Conservation (phyloP, 371 early-diverging fungal species). For the Syncephalis fuscata region DNA sequence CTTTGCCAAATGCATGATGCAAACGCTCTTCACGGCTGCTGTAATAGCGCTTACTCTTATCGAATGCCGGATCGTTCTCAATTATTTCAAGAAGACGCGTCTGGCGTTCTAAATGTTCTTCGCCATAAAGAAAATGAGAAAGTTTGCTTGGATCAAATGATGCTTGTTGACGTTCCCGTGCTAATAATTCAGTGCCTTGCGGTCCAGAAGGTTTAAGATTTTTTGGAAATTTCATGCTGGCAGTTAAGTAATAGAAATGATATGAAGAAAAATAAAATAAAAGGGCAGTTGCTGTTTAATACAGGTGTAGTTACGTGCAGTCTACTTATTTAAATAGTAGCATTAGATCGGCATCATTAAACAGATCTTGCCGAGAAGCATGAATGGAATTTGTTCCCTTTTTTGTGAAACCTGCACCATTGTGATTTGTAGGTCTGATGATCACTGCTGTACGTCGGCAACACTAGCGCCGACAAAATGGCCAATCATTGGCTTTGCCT, state of each 20-base stretch:
- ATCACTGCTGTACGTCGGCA: too few relatives aligned
- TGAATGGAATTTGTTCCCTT: too few relatives aligned
- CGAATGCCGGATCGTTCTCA: constrained; percentile 36
- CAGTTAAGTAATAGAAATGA: not conserved
- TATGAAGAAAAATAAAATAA: too few relatives aligned
- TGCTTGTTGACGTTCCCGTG: constrained; percentile 30
- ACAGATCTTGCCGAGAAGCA: too few relatives aligned
- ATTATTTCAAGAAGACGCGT: constrained; percentile 26
- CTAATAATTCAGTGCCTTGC: constrained; percentile 32
- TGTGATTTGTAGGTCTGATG: too few relatives aligned
- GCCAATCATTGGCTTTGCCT: too few relatives aligned
- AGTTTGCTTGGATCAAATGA: constrained; percentile 30
- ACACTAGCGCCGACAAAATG: too few relatives aligned
- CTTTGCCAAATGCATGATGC: constrained; percentile 24
- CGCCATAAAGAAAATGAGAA: constrained; percentile 29
- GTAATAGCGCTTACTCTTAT: constrained; percentile 33
- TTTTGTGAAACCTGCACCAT: too few relatives aligned
- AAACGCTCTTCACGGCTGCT: constrained; percentile 29
- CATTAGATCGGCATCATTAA: too few relatives aligned
- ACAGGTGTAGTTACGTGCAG: too few relatives aligned
- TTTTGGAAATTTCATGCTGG: constrained; percentile 21
- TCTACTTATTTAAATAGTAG: too few relatives aligned
- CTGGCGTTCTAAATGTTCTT: constrained; percentile 26
- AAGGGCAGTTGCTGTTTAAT: too few relatives aligned
- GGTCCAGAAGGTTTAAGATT: constrained; percentile 29